These are phyloP conservation scores for Cadophora sp. DNA, from an alignment of 2,329 filamentous ascomycete species.

Conservation along the genomic window DNA sequence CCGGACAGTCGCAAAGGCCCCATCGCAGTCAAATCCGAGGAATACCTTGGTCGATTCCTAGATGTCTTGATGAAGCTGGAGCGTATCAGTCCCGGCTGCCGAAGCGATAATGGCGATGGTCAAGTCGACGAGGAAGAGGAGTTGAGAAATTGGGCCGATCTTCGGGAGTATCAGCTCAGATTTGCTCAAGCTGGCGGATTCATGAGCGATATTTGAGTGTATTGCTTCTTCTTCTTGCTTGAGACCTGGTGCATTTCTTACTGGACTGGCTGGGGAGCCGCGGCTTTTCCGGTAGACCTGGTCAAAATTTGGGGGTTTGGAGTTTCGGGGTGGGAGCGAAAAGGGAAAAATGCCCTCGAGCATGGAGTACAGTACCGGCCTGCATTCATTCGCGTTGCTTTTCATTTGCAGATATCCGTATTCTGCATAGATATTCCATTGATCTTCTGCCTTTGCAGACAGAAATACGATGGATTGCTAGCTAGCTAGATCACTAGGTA, in stretches of 20 bases:
- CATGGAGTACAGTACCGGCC: slow-evolving; percentile 13
- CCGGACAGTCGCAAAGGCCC: slow-evolving; percentile 59
- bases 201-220: slow-evolving; percentile 25
- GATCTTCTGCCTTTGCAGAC: slow-evolving; percentile 8
- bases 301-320: slow-evolving; percentile 1
- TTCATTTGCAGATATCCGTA: background rate
- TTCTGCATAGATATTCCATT: background rate
- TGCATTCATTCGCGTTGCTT: background rate
- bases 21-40: slow-evolving; percentile 66
- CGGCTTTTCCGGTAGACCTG: background rate
- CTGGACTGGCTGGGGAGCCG: background rate
- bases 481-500: background rate
- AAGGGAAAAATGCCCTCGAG: slow-evolving; percentile 14
- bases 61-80: slow-evolving; percentile 79
- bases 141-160: slow-evolving; percentile 76
- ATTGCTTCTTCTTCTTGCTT: slow-evolving; percentile 19
- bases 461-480: background rate
- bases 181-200: slow-evolving; percentile 72
- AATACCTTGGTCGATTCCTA: slow-evolving; percentile 74
- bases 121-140: slow-evolving; percentile 77
- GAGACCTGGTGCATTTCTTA: slow-evolving; percentile 19
- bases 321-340: slow-evolving; percentile 4
- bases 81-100: slow-evolving; percentile 45
- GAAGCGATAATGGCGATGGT: slow-evolving; percentile 51
- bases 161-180: slow-evolving; percentile 78